These are phyloP conservation scores for Beauveria sp. DNA, from an alignment of 2,329 filamentous ascomycete species.

Conservation along the genomic window DNA sequence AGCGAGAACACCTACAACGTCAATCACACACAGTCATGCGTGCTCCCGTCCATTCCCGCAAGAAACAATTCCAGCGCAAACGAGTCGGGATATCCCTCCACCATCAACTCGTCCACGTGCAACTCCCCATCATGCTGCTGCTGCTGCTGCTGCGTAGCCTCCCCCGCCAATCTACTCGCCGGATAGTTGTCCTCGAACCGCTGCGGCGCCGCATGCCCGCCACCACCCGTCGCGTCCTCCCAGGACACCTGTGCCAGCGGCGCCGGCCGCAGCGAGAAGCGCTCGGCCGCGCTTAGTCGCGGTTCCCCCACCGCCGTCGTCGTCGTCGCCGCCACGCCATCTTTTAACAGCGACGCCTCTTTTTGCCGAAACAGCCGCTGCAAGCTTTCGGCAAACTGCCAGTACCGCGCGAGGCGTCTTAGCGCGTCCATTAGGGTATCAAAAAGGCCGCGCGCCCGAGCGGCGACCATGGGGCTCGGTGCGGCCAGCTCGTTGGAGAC, in stretches of 20 bases:
- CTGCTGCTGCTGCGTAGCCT: too few relatives aligned
- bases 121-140: background rate
- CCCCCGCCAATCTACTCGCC: too few relatives aligned
- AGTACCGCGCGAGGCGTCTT: conserved; percentile 21
- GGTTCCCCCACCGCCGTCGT: background rate
- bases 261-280: background rate
- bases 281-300: background rate
- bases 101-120: conserved; percentile 13
- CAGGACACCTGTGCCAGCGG: background rate
- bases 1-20: too few relatives aligned
- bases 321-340: background rate
- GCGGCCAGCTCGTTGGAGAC: background rate
- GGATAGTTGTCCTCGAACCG: too few relatives aligned
- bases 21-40: background rate
- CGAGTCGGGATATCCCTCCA: conserved; percentile 20
- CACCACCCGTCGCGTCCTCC: too few relatives aligned
- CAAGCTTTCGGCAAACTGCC: conserved; percentile 26
- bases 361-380: conserved; percentile 22
- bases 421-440: conserved; percentile 23
- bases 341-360: background rate
- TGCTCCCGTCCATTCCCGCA: conserved; percentile 20
- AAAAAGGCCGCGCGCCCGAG: background rate
- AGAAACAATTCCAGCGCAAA: conserved; percentile 24
- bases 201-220: too few relatives aligned
- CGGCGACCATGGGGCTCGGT: background rate